These are phyloP conservation scores for Solanum hybrid DNA, from an alignment of 305 asterid species.

Conservation along the genomic window DNA sequence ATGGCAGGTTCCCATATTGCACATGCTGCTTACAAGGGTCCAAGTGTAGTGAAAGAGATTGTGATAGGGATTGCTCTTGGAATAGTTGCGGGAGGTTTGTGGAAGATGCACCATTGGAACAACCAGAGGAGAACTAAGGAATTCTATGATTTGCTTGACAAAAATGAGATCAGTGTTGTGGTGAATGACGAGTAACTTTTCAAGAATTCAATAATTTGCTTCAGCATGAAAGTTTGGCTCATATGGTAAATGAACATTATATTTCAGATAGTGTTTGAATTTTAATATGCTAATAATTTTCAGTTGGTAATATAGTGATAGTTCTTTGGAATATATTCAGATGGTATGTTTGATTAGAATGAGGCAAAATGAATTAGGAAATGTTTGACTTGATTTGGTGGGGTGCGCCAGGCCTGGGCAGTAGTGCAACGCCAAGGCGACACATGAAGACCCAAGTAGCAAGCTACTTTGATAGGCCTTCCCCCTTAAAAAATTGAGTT, in stretches of 20 bases:
- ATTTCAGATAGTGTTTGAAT: too few relatives aligned
- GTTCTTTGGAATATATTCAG: background rate
- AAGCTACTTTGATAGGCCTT: background rate
- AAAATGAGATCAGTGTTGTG: conserved; percentile 43
- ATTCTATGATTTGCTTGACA: conserved; percentile 47
- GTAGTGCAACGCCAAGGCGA: background rate
- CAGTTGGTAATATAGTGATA: background rate
- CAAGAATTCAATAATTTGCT: background rate
- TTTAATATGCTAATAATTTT: background rate
- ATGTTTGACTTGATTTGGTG: background rate
- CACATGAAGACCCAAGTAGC: background rate
- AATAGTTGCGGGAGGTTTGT: conserved; percentile 46
- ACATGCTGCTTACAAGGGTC: conserved; percentile 40
- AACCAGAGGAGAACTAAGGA: conserved; percentile 33
- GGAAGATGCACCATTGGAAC: conserved; percentile 68
- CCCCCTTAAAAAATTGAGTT: background rate
- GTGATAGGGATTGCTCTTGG: conserved; percentile 38
- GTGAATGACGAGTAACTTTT: conserved; percentile 26
- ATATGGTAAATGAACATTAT: too few relatives aligned
- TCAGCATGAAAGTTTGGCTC: background rate
- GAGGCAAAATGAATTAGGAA: background rate
- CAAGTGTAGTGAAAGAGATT: conserved; percentile 50
- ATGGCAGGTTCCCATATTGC: conserved; percentile 25
- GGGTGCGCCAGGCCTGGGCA: background rate
- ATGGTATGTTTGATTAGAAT: too few relatives aligned